Percentiles rank a stretch among this genome's conserved stretches.
phyloP scores from a whole-genome alignment of 768 basidiomycete genomes.

The Pholiota molesta region DNA sequence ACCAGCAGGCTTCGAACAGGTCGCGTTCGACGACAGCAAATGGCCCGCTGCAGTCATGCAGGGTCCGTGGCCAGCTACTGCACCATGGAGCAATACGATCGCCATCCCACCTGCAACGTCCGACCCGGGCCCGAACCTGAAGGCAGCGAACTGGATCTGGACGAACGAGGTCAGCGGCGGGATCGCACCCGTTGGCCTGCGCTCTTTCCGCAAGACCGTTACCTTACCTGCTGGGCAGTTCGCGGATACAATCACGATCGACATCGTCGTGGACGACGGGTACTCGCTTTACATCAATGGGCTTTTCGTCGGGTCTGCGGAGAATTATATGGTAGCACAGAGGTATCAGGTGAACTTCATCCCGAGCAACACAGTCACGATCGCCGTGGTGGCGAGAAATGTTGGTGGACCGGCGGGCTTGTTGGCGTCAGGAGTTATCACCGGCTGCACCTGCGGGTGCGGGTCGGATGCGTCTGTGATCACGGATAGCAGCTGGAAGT shows the following conservation, averaged over 20 bases:
- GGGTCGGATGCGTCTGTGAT: slow-evolving; percentile 15
- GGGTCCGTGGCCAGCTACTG: slow-evolving; percentile 8
- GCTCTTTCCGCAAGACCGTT: slow-evolving; percentile 33
- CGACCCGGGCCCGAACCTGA: slow-evolving; percentile 25
- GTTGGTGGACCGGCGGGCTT: slow-evolving; percentile 15
- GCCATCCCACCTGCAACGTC: slow-evolving; percentile 21
- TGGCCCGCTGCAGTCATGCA: slow-evolving; percentile 32
- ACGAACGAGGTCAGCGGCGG: slow-evolving; percentile 29
- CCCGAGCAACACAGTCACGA: slow-evolving; percentile 25
- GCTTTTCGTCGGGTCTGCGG: slow-evolving; percentile 27
- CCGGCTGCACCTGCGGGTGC: slow-evolving; percentile 12
- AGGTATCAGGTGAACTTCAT: slow-evolving; percentile 18
- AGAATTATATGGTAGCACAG: slow-evolving; percentile 14
- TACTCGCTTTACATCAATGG: slow-evolving; percentile 34
- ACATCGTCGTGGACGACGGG: slow-evolving; percentile 29
- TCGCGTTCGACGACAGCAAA: slow-evolving; percentile 30
- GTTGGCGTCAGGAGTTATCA: slow-evolving; percentile 9
- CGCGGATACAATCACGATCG: slow-evolving; percentile 25
- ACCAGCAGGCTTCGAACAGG: slow-evolving; percentile 31
- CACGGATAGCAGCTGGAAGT: slow-evolving; percentile 31
- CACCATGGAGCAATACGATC: slow-evolving; percentile 13
- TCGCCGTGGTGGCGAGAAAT: slow-evolving; percentile 28
- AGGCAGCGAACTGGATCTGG: slow-evolving; percentile 34
- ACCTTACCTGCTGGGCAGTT: slow-evolving; percentile 24
- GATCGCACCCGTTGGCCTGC: slow-evolving; percentile 25